Evolutionary conservation across 352 stramenopile genomes (phyloP).

Genomic region (Phytophthora uliginosa): DNA sequence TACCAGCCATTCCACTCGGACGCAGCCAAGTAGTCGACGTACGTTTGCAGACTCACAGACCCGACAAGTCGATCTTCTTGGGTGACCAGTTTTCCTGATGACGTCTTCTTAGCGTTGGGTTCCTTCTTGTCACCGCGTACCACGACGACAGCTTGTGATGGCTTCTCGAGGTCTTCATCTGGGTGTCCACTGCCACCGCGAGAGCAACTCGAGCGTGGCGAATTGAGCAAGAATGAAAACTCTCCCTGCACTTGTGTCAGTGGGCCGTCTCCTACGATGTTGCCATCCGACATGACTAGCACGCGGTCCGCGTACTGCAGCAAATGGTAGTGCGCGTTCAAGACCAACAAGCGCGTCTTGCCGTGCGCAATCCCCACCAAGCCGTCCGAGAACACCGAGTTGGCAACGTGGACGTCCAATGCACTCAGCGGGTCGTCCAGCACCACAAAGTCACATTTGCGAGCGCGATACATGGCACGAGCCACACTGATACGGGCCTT

Average conservation of each 20-base stretch:
- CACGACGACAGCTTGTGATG: background rate
- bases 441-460: constrained; percentile 60
- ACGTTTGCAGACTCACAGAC: constrained; percentile 17
- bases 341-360: constrained; percentile 91
- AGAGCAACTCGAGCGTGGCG: background rate
- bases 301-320: constrained; percentile 65
- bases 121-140: background rate
- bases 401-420: constrained; percentile 91
- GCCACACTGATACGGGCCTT: constrained; percentile 71
- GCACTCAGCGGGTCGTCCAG: constrained; percentile 73
- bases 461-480: constrained; percentile 59
- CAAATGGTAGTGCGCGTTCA: constrained; percentile 94
- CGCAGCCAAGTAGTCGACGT: constrained; percentile 48
- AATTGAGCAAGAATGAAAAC: constrained; percentile 29
- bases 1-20: constrained; percentile 45
- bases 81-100: background rate
- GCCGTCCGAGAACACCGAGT: constrained; percentile 92
- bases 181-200: background rate
- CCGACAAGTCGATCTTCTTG: background rate
- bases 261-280: constrained; percentile 82
- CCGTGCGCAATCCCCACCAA: constrained; percentile 63
- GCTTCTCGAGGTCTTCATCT: background rate
- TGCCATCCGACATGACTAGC: constrained; percentile 75
- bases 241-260: constrained; percentile 65
- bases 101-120: background rate